Evolutionary conservation across 495 filamentous ascomycete genomes (phyloP), one percentile per base, ranked within the genome.

Genomic region (Hypoxylon rickii): DNA sequence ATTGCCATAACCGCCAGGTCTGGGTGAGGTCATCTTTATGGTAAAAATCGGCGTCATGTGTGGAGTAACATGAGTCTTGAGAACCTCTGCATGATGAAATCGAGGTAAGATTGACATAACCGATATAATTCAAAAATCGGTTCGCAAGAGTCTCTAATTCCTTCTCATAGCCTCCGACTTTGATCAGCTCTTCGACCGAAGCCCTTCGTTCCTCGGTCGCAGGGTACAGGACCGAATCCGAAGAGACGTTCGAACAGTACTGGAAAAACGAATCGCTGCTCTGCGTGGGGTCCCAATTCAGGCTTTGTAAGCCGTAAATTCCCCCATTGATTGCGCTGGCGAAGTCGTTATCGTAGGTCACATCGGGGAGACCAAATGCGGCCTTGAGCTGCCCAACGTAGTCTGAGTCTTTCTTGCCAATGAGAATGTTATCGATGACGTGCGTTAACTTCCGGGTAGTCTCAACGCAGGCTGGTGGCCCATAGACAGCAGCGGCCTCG

Each of bases 241-340:
- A 65, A 13, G 78, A 83, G 55, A 90, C 72, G 46, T 82, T 84
- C 29, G 64, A 67, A 64, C 86, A 90, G 62, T 83, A 90, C 12
- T 77, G 15, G 44, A 73, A 74, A 64, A 89, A 88, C 2, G 58
- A 46, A 6, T 77, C 71, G 33, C 67, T 68, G 61, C 82, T 84
- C 46, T 81, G 54, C 1, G 70, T 74, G 0, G 86, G 86, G 62
- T 90, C 87, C 88, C 88, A 92, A 64, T 89, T 89, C 3, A 78
- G 73, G 18, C 66, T 68, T 69, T 90, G 87, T 69, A 86, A 84
- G 2, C 65, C 67, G 8, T 68, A 68, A 39, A 89, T 76, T 1
- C 79, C 79, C 1, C 44, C 55, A 18, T 72, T 75, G 24, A 89
- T 66, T 0, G 74, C 63, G 38, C 73, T 74, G 36, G 83, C 86